A percentile compares a stretch with the other conserved stretches of the same genome.
These are phyloP conservation scores for Amphichorda felina DNA, from an alignment of 2,329 filamentous ascomycete genomes.

Conservation along the genomic window DNA sequence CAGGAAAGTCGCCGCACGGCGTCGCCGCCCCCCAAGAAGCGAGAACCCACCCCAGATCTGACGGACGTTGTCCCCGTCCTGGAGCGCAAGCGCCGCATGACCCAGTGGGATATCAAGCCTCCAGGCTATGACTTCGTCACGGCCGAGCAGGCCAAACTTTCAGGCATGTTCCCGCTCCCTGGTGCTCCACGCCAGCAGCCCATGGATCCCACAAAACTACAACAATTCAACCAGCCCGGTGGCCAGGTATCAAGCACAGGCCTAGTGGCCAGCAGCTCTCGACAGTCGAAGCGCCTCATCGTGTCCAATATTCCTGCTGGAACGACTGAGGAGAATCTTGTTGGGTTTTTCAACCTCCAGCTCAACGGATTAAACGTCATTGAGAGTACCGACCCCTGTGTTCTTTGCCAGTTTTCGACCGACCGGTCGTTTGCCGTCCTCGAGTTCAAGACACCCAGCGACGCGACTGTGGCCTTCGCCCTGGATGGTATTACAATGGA, in stretches of 20 bases:
- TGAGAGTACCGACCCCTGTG: slow-evolving; percentile 71
- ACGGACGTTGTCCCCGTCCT: slow-evolving; percentile 74
- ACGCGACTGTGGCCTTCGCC: slow-evolving; percentile 84
- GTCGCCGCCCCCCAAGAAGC: slow-evolving; percentile 75
- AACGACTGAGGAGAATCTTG: slow-evolving; percentile 63
- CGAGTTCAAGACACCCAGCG: slow-evolving; percentile 79
- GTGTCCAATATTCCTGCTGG: slow-evolving; percentile 68
- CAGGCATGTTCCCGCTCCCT: slow-evolving; percentile 96
- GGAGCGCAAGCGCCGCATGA: slow-evolving; percentile 82
- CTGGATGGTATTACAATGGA: slow-evolving; percentile 86
- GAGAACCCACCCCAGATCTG: slow-evolving; percentile 91
- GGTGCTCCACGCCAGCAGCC: slow-evolving; percentile 89
- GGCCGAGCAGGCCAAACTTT: slow-evolving; percentile 95
- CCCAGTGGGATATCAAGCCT: slow-evolving; percentile 99
- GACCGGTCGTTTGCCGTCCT: slow-evolving; percentile 74
- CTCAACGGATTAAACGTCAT: slow-evolving; percentile 94
- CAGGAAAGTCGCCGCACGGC: slow-evolving; percentile 58
- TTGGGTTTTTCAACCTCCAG: slow-evolving; percentile 89
- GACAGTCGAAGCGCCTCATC: slow-evolving; percentile 87
- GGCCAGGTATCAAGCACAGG: slow-evolving; percentile 61
- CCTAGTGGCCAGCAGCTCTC: slow-evolving; percentile 83
- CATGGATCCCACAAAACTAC: slow-evolving; percentile 87
- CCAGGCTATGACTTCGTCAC: slow-evolving; percentile 97
- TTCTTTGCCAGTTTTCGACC: slow-evolving; percentile 69
- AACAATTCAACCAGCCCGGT: slow-evolving; percentile 82